Evolutionary conservation across 2,329 filamentous ascomycete species (phyloP).

Genomic region (Clathrospora elynae): DNA sequence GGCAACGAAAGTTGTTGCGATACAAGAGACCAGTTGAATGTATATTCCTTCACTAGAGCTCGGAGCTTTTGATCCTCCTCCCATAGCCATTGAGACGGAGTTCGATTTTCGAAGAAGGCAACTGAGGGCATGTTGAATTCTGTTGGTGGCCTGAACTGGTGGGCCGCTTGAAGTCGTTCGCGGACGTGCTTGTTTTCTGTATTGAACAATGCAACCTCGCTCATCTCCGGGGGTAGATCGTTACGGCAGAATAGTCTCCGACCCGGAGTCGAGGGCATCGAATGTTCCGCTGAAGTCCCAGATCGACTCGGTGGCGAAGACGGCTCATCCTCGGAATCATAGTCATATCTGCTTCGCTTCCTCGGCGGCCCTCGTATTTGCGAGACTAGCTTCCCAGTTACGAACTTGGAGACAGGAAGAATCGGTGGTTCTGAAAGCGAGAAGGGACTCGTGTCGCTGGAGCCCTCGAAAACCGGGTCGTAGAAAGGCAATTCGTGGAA

Average conservation of each 20-base stretch:
- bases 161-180: constrained; percentile 85
- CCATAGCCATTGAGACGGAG: constrained; percentile 87
- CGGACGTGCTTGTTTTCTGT: constrained; percentile 87
- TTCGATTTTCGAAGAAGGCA: constrained; percentile 85
- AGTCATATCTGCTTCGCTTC: constrained; percentile 83
- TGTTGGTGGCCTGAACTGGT: constrained; percentile 90
- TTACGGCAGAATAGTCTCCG: constrained; percentile 47
- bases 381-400: constrained; percentile 78
- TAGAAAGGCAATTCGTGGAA: constrained; percentile 83
- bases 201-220: constrained; percentile 83
- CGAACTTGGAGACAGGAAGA: constrained; percentile 83
- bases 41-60: constrained; percentile 83
- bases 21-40: constrained; percentile 97
- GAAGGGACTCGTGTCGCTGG: constrained; percentile 39
- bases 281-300: constrained; percentile 51
- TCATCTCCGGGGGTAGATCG: constrained; percentile 69
- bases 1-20: constrained; percentile 76
- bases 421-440: constrained; percentile 59
- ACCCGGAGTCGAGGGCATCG: constrained; percentile 49
- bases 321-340: constrained; percentile 70
- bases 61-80: constrained; percentile 90
- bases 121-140: constrained; percentile 90
- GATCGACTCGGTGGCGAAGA: constrained; percentile 45
- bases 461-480: constrained; percentile 51
- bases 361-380: constrained; percentile 66